Evolutionary conservation across 2,329 filamentous ascomycete species (phyloP), one percentile per base, ranked within the genome.

Genomic region (Hortaea werneckii): DNA sequence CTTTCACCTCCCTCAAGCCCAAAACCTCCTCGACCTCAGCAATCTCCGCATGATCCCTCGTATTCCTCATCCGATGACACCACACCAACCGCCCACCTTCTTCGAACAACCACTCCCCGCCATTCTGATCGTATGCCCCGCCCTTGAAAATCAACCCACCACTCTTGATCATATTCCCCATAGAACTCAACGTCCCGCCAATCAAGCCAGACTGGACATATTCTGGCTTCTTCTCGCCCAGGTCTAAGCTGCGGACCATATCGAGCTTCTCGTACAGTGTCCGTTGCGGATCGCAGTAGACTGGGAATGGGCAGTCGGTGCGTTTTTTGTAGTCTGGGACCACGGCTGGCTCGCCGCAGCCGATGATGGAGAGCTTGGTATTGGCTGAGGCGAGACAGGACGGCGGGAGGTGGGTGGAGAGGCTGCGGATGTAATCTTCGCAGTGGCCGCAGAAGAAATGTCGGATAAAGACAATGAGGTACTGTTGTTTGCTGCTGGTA

Each of bases 391-490:
- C 41, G 8, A 34, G 37, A 9, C 41, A 37, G 8, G 56, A 53
- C 2, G 32, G 32, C 3, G 59, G 53, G 1, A 49, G 40, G 20
- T 51, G 34, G 29, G 39, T 34, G 32, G 49, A 40, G 37, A 61
- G 54, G 10, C 59, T 53, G 43, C 53, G 52, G 39, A 64, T 47
- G 47, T 63, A 65, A 47, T 59, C 55, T 50, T 65, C 59, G 50
- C 62, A 65, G 45, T 55, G 54, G 37, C 64, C 65, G 51, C 65
- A 67, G 58, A 59, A 66, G 55, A 66, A 67, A 51, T 67, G 65
- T 34, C 65, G 58, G 29, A 67, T 58, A 54, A 67, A 67, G 41
- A 67, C 46, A 12, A 66, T 56, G 34, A 67, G 54, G 26, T 40
- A 27, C 28, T 12, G 37, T 3, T 35, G 32, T n/a, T 9, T 20